A percentile compares a stretch with the other conserved stretches of the same genome.
phyloP scores from a whole-genome alignment of 257 asterid genomes.

The Solanum sparsipilum region DNA sequence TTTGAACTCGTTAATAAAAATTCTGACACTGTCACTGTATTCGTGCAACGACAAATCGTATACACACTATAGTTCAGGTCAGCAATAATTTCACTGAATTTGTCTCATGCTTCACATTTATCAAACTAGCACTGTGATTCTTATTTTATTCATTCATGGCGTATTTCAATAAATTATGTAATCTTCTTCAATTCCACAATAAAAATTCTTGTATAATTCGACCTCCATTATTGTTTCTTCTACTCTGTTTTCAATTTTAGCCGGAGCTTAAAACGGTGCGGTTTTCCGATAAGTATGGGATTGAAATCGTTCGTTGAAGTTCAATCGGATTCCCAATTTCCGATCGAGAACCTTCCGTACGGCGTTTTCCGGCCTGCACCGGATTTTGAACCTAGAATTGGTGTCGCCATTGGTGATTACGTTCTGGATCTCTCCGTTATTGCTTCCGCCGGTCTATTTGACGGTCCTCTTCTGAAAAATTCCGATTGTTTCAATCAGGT shows the following conservation, averaged over 20 bases:
- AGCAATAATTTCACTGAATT: neutral
- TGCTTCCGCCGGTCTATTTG: slow-evolving; percentile 68
- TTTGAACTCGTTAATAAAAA: too few relatives aligned
- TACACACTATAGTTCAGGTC: neutral
- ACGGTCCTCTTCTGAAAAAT: slow-evolving; percentile 44
- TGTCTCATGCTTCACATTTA: neutral
- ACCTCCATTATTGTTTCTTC: neutral
- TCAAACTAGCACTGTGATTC: neutral
- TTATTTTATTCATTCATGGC: neutral
- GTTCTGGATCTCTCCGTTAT: slow-evolving; percentile 63
- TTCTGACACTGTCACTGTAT: rapidly evolving
- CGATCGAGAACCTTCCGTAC: slow-evolving; percentile 82
- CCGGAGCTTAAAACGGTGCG: neutral
- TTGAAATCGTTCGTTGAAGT: slow-evolving; percentile 66
- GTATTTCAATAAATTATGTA: neutral
- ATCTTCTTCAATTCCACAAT: neutral
- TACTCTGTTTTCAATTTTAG: neutral
- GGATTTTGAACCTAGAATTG: slow-evolving; percentile 54
- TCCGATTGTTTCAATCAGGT: slow-evolving; percentile 82
- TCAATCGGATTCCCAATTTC: slow-evolving; percentile 71
- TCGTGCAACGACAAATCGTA: too few relatives aligned
- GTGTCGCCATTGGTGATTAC: slow-evolving; percentile 66
- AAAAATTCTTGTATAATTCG: neutral
- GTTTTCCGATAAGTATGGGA: slow-evolving; percentile 21
- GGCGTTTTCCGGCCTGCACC: slow-evolving; percentile 62